Evolutionary conservation across 2,329 filamentous ascomycete genomes (phyloP).

Genomic region (Fusarium falciforme): DNA sequence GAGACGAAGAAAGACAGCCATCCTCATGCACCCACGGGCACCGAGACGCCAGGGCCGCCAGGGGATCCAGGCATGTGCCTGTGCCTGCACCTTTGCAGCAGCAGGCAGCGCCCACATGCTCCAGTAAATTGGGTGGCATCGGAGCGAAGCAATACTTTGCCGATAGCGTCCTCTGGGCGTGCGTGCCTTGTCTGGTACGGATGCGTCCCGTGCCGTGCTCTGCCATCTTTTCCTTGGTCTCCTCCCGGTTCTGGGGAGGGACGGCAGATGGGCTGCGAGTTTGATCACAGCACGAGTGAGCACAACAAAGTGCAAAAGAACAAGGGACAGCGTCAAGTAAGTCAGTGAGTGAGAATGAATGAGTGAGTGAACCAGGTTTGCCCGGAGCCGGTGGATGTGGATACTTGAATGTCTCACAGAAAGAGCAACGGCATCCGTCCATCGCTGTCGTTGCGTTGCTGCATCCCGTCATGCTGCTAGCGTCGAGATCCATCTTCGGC

Average conservation of each 20-base stretch:
- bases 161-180: slow-evolving; percentile 2
- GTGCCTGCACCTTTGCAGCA: slow-evolving; percentile 4
- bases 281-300: not conserved
- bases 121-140: slow-evolving; percentile 30
- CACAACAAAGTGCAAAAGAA: not conserved
- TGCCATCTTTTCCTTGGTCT: not conserved
- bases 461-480: slow-evolving; percentile 13
- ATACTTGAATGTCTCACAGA: slow-evolving; percentile 32
- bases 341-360: slow-evolving; percentile 1
- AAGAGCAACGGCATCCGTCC: not conserved
- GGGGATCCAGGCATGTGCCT: slow-evolving; percentile 10
- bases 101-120: not conserved
- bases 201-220: slow-evolving; percentile 4
- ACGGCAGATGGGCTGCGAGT: slow-evolving; percentile 8
- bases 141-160: slow-evolving; percentile 6
- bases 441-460: not conserved
- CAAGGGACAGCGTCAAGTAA: not conserved
- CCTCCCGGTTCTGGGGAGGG: slow-evolving; percentile 20
- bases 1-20: not conserved
- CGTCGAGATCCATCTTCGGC: slow-evolving; percentile 6
- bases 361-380: slow-evolving; percentile 17
- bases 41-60: slow-evolving; percentile 20
- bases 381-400: slow-evolving; percentile 17
- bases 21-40: not conserved
- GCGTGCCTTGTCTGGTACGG: not conserved